Conservation (phyloP, 1,284 basidiomycete species). For the Heterobasidion annosum region DNA sequence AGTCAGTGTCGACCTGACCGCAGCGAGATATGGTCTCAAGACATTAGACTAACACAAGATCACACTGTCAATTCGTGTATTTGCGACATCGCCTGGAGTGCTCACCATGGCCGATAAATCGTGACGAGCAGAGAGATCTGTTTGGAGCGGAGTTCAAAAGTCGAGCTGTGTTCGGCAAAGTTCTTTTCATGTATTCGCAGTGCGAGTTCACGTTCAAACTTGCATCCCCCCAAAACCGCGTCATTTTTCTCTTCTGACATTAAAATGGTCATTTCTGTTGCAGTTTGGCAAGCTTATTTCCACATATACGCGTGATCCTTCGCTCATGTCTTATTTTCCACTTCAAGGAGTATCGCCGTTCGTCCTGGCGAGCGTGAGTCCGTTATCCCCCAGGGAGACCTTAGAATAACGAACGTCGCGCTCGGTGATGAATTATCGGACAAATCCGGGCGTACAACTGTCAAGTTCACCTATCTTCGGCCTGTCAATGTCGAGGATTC, state of each 20-base stretch:
- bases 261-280: conserved; percentile 50
- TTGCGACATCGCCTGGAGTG: neutral
- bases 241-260: neutral
- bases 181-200: conserved; percentile 1
- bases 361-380: conserved; percentile 55
- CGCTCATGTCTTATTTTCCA: conserved; percentile 5
- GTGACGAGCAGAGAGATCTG: conserved; percentile 14
- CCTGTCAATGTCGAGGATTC: conserved; percentile 36
- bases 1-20: conserved; percentile 91
- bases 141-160: conserved; percentile 15
- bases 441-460: conserved; percentile 57
- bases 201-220: neutral
- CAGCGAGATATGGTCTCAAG: conserved; percentile 91
- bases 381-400: conserved; percentile 59
- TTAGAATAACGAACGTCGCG: conserved; percentile 80
- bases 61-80: conserved; percentile 5
- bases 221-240: conserved; percentile 1
- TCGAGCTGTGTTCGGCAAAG: neutral
- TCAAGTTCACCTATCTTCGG: conserved; percentile 68
- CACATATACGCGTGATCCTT: conserved; percentile 5
- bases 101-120: conserved; percentile 35
- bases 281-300: conserved; percentile 42
- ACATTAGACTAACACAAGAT: conserved; percentile 54
- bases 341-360: conserved; percentile 48
- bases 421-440: conserved; percentile 70